Conservation (phyloP, 1,139 yeast genomes). For the Candida tropicalis region DNA sequence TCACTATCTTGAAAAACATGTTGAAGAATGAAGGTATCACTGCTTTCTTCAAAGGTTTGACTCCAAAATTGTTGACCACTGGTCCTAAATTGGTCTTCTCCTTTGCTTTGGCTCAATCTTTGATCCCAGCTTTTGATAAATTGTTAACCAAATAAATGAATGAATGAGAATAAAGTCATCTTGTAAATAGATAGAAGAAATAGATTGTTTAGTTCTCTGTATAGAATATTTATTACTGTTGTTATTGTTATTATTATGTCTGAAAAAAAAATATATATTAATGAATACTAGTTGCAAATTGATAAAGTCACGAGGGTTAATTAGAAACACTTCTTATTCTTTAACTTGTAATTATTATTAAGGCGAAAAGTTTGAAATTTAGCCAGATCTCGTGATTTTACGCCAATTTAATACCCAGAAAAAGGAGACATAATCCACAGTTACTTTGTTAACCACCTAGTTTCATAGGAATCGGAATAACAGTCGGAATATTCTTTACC, state of each 20-base stretch:
- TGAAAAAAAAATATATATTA: too few relatives aligned
- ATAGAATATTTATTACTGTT: slow-evolving; percentile 1
- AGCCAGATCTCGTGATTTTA: too few relatives aligned
- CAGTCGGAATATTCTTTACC: too few relatives aligned
- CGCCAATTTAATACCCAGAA: too few relatives aligned
- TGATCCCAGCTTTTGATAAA: slow-evolving; percentile 93
- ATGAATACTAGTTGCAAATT: too few relatives aligned
- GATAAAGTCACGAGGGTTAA: too few relatives aligned
- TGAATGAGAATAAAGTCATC: slow-evolving; percentile 2
- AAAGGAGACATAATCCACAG: too few relatives aligned
- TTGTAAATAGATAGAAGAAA: slow-evolving; percentile 10
- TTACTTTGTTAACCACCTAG: too few relatives aligned
- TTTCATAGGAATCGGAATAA: too few relatives aligned
- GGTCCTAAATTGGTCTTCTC: slow-evolving; percentile 98
- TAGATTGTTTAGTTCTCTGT: slow-evolving; percentile 5
- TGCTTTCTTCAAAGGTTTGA: slow-evolving; percentile 95
- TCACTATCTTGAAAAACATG: slow-evolving; percentile 91
- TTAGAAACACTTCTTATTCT: too few relatives aligned
- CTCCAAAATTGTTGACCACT: slow-evolving; percentile 94
- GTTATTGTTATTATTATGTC: neutral
- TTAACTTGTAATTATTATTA: too few relatives aligned
- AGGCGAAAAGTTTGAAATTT: too few relatives aligned
- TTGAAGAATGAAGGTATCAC: slow-evolving; percentile 83
- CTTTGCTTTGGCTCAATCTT: slow-evolving; percentile 93
- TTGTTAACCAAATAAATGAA: slow-evolving; percentile 30